Evolutionary conservation across 2,329 filamentous ascomycete species (phyloP), one percentile per base, ranked within the genome.

Genomic region (Hypoxylon sp.): DNA sequence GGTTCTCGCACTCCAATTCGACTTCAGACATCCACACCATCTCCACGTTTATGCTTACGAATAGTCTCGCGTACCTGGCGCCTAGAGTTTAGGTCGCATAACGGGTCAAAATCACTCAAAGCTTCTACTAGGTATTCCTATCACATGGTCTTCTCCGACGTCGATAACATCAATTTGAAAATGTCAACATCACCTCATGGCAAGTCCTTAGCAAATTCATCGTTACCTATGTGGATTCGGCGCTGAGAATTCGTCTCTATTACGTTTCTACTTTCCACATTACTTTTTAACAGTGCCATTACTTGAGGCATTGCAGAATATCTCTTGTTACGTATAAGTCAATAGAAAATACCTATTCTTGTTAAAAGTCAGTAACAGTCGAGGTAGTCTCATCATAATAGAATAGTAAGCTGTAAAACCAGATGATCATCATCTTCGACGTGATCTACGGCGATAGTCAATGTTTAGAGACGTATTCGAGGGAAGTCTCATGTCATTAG

Each of bases 61-160:
- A 60, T 71, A 55, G 67, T 70, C 64, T 69, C 64, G 65, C 68
- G 71, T 72, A 64, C 70, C 71, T 73, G 66, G 65, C 64, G 64
- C 53, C 69, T 68, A 70, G 65, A 61, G 38, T 61, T 50, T 50
- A 46, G 68, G 68, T 56, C 64, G 64, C 64, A 70, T 68, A 60
- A 55, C 58, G 30, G 68, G 68, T 60, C 65, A 34, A 28, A 25
- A 63, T 41, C 38, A 43, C 56, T 62, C 45, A 43, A 38, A 56
- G 57, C 60, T 60, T 69, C 60, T 34, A 57, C 57, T 61, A 59
- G 38, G 17, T 43, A 43, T 61, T 51, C 48, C 49, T 41, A 55
- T 70, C 68, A 70, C 68, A 68, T 67, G 62, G 50, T 21, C 53
- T 19, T 60, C 66, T 53, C 60, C 60, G 62, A 50, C 17, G 3